Conservation (phyloP, 768 basidiomycete genomes). For the Psilocybe cubensis region DNA sequence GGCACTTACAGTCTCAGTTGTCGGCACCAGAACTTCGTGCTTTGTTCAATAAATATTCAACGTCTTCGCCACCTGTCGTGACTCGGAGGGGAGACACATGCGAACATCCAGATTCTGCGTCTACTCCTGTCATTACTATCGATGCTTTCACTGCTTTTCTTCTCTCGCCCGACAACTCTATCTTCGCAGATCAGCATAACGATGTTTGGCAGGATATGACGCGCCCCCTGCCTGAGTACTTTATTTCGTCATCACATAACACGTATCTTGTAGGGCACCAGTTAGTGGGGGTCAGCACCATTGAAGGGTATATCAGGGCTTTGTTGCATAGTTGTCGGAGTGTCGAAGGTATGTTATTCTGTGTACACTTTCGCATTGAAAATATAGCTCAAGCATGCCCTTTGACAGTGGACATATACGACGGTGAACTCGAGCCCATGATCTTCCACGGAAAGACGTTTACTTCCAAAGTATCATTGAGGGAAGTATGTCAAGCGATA, state of each 20-base stretch:
- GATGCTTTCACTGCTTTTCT: conserved; percentile 82
- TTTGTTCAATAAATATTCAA: conserved; percentile 42
- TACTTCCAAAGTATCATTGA: conserved; percentile 82
- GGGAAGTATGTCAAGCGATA: conserved; percentile 86
- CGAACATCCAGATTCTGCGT: neutral
- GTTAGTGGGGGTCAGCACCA: conserved; percentile 82
- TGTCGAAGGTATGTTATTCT: conserved; percentile 82
- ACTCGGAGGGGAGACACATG: neutral
- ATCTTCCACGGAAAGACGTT: conserved; percentile 95
- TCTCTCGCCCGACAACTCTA: conserved; percentile 76
- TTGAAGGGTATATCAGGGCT: conserved; percentile 91
- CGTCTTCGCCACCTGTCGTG: conserved; percentile 29
- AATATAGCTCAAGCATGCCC: conserved; percentile 10
- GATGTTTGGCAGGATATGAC: conserved; percentile 84
- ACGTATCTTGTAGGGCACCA: conserved; percentile 89
- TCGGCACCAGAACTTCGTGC: conserved; percentile 34
- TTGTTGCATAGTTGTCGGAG: conserved; percentile 86
- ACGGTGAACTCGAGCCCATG: conserved; percentile 83
- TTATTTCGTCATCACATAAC: conserved; percentile 92
- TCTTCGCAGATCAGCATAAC: conserved; percentile 45
- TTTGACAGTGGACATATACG: conserved; percentile 86
- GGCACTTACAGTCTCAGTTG: conserved; percentile 39
- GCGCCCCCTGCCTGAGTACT: conserved; percentile 85
- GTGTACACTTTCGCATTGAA: conserved; percentile 55
- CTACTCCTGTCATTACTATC: conserved; percentile 44